Percentiles rank a stretch among this genome's conserved stretches.
Conservation (phyloP, 768 basidiomycete genomes). For the Phaffia australis region DNA sequence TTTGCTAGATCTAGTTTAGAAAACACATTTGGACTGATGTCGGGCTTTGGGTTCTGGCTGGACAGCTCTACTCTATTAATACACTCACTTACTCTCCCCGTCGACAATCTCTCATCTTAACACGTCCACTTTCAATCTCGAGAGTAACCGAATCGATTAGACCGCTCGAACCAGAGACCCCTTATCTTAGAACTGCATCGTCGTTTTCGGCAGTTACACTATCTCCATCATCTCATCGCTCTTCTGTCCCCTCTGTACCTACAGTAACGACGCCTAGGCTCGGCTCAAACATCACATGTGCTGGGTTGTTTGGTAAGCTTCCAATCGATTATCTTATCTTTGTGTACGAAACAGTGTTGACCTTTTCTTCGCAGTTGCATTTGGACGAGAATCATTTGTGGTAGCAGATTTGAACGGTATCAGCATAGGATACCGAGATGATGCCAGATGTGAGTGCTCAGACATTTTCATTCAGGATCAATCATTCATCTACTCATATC, state of each 20-base stretch:
- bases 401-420: conserved; percentile 16
- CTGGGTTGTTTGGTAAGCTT: conserved; percentile 4
- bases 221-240: background rate
- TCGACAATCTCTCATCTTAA: background rate
- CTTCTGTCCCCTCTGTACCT: background rate
- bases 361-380: background rate
- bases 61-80: conserved; percentile 12
- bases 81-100: conserved; percentile 13
- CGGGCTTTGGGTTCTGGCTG: background rate
- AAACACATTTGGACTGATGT: background rate
- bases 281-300: background rate
- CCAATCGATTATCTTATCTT: no score
- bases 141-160: no score
- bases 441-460: background rate
- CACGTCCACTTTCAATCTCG: background rate
- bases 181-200: background rate
- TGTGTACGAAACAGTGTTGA: no score
- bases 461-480: no score
- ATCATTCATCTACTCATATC: no score
- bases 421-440: conserved; percentile 17
- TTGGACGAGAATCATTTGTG: conserved; percentile 12
- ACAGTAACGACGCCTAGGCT: background rate
- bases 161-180: no score
- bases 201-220: background rate
- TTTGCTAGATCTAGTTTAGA: background rate